Percentiles rank a stretch among this genome's conserved stretches.
Evolutionary conservation across 148 eudicot species (phyloP).

Genomic region (Fagopyrum esculentum): DNA sequence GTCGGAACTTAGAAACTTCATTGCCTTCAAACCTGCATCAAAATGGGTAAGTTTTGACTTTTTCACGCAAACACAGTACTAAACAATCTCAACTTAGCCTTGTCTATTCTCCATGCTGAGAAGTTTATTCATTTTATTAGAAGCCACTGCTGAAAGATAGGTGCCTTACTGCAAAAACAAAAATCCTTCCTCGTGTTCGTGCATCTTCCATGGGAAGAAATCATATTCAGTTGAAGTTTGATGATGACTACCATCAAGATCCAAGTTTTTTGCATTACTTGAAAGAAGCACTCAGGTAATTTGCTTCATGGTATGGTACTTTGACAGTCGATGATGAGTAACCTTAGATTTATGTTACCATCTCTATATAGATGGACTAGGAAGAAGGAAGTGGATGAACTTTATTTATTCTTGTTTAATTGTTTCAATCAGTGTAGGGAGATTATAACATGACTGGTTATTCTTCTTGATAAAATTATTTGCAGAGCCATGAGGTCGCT

Average conservation of each 20-base stretch:
- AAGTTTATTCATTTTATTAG: background rate
- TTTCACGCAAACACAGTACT: background rate
- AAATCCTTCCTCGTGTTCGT: background rate
- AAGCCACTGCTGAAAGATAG: slow-evolving; percentile 1
- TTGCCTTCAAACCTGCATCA: slow-evolving; percentile 8
- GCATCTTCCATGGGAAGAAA: slow-evolving; percentile 9
- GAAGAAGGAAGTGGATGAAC: background rate
- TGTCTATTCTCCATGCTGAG: background rate
- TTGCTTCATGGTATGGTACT: background rate
- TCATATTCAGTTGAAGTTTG: slow-evolving; percentile 2
- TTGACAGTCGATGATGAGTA: background rate
- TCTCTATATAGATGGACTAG: background rate
- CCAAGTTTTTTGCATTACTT: background rate
- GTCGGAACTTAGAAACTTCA: background rate
- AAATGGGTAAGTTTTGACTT: background rate
- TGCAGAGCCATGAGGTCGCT: slow-evolving; percentile 14
- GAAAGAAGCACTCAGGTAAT: slow-evolving; percentile 1
- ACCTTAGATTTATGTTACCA: background rate
- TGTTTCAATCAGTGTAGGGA: background rate
- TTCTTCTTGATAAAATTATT: background rate
- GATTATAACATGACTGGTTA: background rate
- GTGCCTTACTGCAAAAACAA: background rate
- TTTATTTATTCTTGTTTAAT: background rate
- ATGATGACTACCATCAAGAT: background rate
- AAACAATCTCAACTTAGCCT: background rate